Percentiles rank a stretch among this genome's conserved stretches.
Conservation (phyloP, 2,329 filamentous ascomycete species). For the Cucurbitaria berberidis region DNA sequence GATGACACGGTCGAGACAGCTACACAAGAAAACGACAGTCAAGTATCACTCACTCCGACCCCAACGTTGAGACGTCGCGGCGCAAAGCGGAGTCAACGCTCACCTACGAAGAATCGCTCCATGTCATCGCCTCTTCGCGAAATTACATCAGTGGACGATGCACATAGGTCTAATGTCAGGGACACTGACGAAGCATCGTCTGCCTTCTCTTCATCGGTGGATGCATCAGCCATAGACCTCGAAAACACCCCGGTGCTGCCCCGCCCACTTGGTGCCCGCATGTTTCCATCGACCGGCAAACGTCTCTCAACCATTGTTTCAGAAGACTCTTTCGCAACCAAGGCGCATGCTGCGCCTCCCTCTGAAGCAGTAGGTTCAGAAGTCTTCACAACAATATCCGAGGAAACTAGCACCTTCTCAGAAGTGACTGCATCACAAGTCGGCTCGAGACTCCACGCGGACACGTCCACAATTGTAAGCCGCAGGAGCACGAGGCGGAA, state of each 20-base stretch:
- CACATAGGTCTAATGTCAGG: conserved; percentile 20
- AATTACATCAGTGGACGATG: conserved; percentile 32
- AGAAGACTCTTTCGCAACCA: conserved; percentile 58
- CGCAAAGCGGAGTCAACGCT: conserved; percentile 48
- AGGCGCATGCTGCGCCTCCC: conserved; percentile 35
- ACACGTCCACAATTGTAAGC: conserved; percentile 49
- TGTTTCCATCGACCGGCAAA: conserved; percentile 61
- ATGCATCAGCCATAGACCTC: conserved; percentile 38
- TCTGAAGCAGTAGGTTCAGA: conserved; percentile 38
- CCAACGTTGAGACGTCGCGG: conserved; percentile 48
- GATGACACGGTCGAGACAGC: conserved; percentile 26
- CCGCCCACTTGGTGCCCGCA: conserved; percentile 49
- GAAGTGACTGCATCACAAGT: conserved; percentile 37
- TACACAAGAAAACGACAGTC: conserved; percentile 18
- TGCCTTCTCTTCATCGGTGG: conserved; percentile 46
- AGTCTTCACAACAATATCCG: conserved; percentile 21
- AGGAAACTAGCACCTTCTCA: conserved; percentile 24
- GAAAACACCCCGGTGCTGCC: conserved; percentile 40
- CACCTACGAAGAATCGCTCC: conserved; percentile 49
- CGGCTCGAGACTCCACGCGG: conserved; percentile 36
- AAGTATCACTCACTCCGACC: conserved; percentile 35
- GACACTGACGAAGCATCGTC: conserved; percentile 39
- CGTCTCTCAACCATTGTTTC: conserved; percentile 65
- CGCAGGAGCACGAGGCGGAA: conserved; percentile 60
- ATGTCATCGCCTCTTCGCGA: conserved; percentile 40